These are phyloP conservation scores for Lathyrus tuberosus DNA, from an alignment of 306 rosid species.

Conservation along the genomic window DNA sequence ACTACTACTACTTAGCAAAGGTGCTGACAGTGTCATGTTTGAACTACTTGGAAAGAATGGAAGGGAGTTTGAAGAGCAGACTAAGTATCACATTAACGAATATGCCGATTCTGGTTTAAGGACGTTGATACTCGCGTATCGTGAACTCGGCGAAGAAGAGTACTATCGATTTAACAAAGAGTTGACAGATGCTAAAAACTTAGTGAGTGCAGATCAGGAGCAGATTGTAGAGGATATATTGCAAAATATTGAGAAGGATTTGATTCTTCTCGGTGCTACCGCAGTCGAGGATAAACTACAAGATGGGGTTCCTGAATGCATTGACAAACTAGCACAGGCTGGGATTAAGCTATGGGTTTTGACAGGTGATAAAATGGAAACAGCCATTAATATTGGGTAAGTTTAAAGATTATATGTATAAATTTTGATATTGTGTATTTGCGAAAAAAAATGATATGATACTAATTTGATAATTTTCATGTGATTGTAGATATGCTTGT, in stretches of 20 bases:
- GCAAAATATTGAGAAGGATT: constrained; percentile 76
- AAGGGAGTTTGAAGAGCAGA: constrained; percentile 77
- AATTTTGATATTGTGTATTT: constrained; percentile 21
- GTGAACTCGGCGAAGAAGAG: constrained; percentile 76
- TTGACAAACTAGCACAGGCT: constrained; percentile 98
- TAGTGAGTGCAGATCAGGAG: constrained; percentile 78
- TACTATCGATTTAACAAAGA: constrained; percentile 60
- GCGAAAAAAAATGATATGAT: constrained; percentile 19
- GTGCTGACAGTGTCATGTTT: constrained; percentile 99
- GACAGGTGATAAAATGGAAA: constrained; percentile 99
- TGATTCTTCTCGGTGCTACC: constrained; percentile 97
- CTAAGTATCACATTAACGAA: constrained; percentile 69
- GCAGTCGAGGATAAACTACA: constrained; percentile 99
- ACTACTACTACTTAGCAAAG: constrained; percentile 78
- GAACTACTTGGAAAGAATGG: constrained; percentile 81
- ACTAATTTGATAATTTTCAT: constrained; percentile 14
- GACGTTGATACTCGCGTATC: constrained; percentile 86
- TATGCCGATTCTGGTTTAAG: constrained; percentile 99
- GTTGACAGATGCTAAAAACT: constrained; percentile 75
- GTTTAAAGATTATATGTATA: constrained; percentile 13
- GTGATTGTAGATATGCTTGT: constrained; percentile 75
- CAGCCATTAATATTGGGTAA: constrained; percentile 97
- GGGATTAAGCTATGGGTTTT: constrained; percentile 98
- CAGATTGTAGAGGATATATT: constrained; percentile 67
- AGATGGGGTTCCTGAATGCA: constrained; percentile 98